Percentiles rank a stretch among this genome's conserved stretches.
Evolutionary conservation across 495 filamentous ascomycete species (phyloP).

Genomic region (Tricharina praecox): DNA sequence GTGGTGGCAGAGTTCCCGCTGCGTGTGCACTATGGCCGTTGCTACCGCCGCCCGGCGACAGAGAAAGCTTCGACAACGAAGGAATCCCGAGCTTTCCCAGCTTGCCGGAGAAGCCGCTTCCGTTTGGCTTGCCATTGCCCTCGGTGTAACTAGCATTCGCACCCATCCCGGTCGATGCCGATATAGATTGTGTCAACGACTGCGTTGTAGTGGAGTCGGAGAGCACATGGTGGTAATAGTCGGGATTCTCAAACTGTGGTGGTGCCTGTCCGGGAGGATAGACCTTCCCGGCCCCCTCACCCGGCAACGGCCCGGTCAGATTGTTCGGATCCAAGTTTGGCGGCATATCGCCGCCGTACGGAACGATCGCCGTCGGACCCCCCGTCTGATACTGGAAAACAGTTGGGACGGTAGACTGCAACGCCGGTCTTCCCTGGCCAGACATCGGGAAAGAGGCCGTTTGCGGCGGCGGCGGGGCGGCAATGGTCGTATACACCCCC

Average conservation of each 20-base stretch:
- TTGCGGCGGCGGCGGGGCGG: neutral
- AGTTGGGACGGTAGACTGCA: neutral
- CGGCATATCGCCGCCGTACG: neutral
- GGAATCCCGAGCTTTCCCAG: neutral
- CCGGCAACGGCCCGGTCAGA: conserved; percentile 9
- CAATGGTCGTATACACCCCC: neutral
- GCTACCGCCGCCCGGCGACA: neutral
- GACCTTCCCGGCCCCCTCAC: conserved; percentile 15
- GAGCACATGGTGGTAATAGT: conserved; percentile 19
- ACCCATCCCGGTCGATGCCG: neutral
- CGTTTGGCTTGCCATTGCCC: neutral
- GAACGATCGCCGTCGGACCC: neutral
- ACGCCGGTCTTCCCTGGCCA: neutral
- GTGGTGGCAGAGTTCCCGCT: conserved; percentile 30
- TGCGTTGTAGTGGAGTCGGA: neutral
- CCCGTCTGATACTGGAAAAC: conserved; percentile 6
- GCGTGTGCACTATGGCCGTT: no score
- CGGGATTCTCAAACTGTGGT: conserved; percentile 18
- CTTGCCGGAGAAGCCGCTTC: neutral
- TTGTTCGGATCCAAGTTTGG: conserved; percentile 6
- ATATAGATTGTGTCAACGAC: conserved; percentile 1
- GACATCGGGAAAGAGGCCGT: neutral
- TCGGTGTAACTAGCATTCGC: no score
- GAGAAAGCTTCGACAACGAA: neutral
- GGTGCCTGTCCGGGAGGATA: conserved; percentile 21